Evolutionary conservation across 1,284 basidiomycete species (phyloP), one percentile per base, ranked within the genome.

Genomic region (Austroboletus novae-zelandiae): DNA sequence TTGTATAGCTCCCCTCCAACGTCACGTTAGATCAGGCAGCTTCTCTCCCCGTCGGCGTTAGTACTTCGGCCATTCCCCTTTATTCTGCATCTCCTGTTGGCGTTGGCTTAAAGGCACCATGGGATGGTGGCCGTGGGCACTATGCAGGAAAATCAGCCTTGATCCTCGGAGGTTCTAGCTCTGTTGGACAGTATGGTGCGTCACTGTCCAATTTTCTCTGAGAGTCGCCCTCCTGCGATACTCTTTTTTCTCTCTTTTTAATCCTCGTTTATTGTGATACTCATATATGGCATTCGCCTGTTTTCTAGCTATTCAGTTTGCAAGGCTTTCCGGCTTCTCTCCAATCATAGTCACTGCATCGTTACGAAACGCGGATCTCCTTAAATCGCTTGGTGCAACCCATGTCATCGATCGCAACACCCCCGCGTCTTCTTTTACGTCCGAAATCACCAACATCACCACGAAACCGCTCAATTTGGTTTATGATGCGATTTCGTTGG

Each of bases 101-200:
- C 11, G 30, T 53, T 1, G 59, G 56, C 10, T 47, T 62, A 40
- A 58, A 55, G 42, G 57, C 57, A 18, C 63, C 59, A 18, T 67
- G 62, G 59, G 59, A 60, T 32, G 57, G 53, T 18, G 61, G 61
- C 2, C 50, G 61, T 0, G 54, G 36, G 27, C 37, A 52, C 4
- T 65, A 62, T 40, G 45, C 55, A 23, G 55, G 60, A 25, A 57
- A 65, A 46, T 58, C 71, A 4, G 51, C 65, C 18, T 45, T 75
- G 17, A 58, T 74, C n/a, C 49, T 74, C 20, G 71, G 70, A 15
- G 74, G 73, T 4, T 57, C 68, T 8, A 56, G 60, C 9, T 66
- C 65, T 14, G 66, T 73, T 17, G 73, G 74, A 5, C 62, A 70
- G 57, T 72, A 61, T 34, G 59, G 67, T 67, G 11, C 27, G 65